These are phyloP conservation scores for Mycosphaerella sp. DNA, from an alignment of 2,329 filamentous ascomycete genomes.

Conservation along the genomic window DNA sequence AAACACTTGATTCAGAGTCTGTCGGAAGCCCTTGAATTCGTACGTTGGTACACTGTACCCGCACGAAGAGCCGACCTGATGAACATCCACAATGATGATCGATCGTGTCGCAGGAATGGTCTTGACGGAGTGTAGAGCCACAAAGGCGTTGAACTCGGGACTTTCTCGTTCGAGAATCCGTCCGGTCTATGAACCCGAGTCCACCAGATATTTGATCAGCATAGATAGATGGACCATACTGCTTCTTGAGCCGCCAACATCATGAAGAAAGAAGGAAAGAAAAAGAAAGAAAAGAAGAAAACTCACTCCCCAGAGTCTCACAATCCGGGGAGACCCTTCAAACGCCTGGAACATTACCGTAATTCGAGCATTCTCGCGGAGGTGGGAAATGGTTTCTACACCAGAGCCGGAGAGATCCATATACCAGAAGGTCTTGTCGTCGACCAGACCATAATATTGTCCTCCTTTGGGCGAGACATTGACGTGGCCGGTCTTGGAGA, in stretches of 20 bases:
- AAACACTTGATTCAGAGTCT: conserved; percentile 39
- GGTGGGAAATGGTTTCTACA: conserved; percentile 40
- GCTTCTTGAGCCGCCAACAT: no score
- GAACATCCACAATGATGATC: conserved; percentile 39
- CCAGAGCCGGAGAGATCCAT: conserved; percentile 41
- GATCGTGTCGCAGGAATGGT: conserved; percentile 35
- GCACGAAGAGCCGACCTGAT: conserved; percentile 40
- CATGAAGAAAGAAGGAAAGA: no score
- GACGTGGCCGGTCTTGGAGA: conserved; percentile 38
- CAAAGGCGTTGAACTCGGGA: conserved; percentile 31
- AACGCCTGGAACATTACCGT: conserved; percentile 41
- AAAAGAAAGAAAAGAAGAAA: background rate
- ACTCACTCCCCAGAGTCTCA: conserved; percentile 40
- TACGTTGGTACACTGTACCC: conserved; percentile 42
- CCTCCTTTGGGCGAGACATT: conserved; percentile 45
- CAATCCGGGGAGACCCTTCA: conserved; percentile 38
- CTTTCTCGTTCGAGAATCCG: conserved; percentile 36
- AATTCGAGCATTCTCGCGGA: conserved; percentile 42
- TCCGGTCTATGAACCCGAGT: conserved; percentile 12
- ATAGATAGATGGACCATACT: background rate
- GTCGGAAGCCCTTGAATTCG: conserved; percentile 38
- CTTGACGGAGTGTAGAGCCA: conserved; percentile 31
- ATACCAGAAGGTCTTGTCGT: conserved; percentile 40
- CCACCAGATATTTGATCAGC: background rate
- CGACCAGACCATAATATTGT: conserved; percentile 38